Percentiles rank a stretch among this genome's conserved stretches.
Conservation (phyloP, 345 rosid species). For the Gossypium australe region DNA sequence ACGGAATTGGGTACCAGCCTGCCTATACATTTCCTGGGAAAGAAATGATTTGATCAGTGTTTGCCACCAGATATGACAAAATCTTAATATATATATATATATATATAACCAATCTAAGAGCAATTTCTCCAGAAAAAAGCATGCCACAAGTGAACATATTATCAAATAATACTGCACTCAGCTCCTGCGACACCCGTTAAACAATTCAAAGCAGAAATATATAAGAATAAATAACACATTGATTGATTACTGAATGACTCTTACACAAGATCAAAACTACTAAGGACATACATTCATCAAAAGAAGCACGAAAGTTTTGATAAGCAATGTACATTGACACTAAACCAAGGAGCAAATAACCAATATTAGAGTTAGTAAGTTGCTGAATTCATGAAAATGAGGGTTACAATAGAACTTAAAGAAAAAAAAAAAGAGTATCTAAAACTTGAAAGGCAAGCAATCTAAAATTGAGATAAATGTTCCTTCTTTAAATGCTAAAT, state of each 20-base stretch:
- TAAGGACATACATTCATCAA: background rate
- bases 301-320: background rate
- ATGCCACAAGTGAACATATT: background rate
- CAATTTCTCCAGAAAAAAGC: background rate
- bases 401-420: background rate
- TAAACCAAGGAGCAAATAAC: background rate
- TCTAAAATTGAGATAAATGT: background rate
- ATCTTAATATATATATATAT: too few relatives aligned
- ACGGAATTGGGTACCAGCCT: constrained; percentile 87
- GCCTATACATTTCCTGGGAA: constrained; percentile 94
- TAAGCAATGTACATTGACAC: background rate
- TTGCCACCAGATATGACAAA: background rate
- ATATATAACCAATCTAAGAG: background rate
- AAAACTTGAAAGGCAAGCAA: background rate
- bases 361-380: background rate
- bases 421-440: background rate
- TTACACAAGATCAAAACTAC: background rate
- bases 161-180: background rate
- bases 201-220: too few relatives aligned
- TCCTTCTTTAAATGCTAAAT: background rate
- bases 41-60: constrained; percentile 1
- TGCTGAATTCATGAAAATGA: background rate
- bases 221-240: too few relatives aligned
- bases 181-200: too few relatives aligned
- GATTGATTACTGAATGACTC: too few relatives aligned